Evolutionary conservation across 768 basidiomycete species (phyloP).

Genomic region (Tylopilus rubrobrunneus): DNA sequence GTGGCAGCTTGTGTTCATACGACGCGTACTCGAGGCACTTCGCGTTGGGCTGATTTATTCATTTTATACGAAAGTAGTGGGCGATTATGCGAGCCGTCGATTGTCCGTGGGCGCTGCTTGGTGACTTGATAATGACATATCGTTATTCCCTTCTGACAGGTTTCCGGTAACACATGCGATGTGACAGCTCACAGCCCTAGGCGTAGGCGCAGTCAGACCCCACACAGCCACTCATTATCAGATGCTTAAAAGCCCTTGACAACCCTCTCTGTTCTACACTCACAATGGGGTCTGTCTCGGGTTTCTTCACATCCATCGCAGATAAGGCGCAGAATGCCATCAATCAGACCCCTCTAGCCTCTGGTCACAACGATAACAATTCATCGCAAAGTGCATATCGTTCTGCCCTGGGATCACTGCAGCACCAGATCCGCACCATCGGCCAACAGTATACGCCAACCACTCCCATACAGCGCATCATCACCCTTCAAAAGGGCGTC

Average conservation of each 20-base stretch:
- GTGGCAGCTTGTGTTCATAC: constrained; percentile 13
- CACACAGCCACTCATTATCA: constrained; percentile 21
- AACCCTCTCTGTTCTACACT: constrained; percentile 10
- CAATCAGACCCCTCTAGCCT: constrained; percentile 52
- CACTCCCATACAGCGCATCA: constrained; percentile 69
- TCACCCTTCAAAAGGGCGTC: constrained; percentile 75
- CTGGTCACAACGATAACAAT: constrained; percentile 42
- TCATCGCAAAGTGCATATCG: constrained; percentile 41
- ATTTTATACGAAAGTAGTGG: constrained; percentile 26
- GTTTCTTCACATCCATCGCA: constrained; percentile 62
- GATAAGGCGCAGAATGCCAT: constrained; percentile 77
- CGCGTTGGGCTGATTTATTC: constrained; percentile 30
- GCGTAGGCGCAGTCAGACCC: constrained; percentile 5
- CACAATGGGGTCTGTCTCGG: constrained; percentile 51
- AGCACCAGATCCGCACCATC: constrained; percentile 68
- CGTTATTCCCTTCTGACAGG: constrained; percentile 12
- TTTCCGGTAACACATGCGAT: neutral
- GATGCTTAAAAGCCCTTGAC: constrained; percentile 20
- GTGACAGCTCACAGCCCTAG: constrained; percentile 2
- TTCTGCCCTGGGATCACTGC: constrained; percentile 57
- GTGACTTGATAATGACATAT: constrained; percentile 25
- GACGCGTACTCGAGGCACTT: constrained; percentile 14
- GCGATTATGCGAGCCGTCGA: constrained; percentile 17
- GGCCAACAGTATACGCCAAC: constrained; percentile 75
- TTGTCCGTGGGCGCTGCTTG: constrained; percentile 19